A percentile compares a stretch with the other conserved stretches of the same genome.
Conservation (phyloP, 495 filamentous ascomycete genomes). For the Penicillium egyptiacum region DNA sequence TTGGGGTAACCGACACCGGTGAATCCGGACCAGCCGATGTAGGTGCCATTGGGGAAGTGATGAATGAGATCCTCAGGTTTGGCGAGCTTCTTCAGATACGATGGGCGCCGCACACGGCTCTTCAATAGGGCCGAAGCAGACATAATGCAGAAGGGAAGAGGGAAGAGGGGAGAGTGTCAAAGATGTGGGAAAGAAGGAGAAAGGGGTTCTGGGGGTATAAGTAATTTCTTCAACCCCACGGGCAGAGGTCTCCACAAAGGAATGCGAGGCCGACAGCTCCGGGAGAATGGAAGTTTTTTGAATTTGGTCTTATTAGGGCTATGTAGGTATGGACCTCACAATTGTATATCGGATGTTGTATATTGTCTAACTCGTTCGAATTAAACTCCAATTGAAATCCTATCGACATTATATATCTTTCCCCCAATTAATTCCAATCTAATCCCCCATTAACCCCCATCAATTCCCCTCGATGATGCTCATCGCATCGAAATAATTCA, state of each 20-base stretch:
- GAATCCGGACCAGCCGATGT: constrained; percentile 89
- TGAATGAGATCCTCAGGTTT: constrained; percentile 76
- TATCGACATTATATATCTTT: not conserved
- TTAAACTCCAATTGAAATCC: not conserved
- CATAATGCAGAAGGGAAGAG: constrained; percentile 28
- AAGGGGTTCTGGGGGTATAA: constrained; percentile 24
- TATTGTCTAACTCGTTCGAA: not conserved
- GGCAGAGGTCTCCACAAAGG: constrained; percentile 14
- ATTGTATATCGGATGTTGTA: not conserved
- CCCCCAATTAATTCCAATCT: too few species aligned
- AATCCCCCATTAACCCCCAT: not conserved
- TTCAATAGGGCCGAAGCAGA: constrained; percentile 71
- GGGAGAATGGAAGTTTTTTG: constrained; percentile 24
- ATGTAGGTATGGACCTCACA: too few species aligned
- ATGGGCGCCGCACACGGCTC: constrained; percentile 71
- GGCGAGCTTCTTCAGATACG: constrained; percentile 76
- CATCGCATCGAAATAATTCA: not conserved
- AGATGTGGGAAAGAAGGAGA: constrained; percentile 7
- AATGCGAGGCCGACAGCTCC: constrained; percentile 6
- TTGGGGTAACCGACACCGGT: constrained; percentile 91
- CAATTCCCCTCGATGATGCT: constrained; percentile 4
- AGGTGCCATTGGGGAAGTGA: constrained; percentile 77
- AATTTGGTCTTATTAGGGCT: not conserved
- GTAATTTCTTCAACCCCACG: constrained; percentile 24
- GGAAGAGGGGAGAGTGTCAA: constrained; percentile 15